These are phyloP conservation scores for Irpex rosettiformis DNA, from an alignment of 1,284 basidiomycete genomes.

Conservation along the genomic window DNA sequence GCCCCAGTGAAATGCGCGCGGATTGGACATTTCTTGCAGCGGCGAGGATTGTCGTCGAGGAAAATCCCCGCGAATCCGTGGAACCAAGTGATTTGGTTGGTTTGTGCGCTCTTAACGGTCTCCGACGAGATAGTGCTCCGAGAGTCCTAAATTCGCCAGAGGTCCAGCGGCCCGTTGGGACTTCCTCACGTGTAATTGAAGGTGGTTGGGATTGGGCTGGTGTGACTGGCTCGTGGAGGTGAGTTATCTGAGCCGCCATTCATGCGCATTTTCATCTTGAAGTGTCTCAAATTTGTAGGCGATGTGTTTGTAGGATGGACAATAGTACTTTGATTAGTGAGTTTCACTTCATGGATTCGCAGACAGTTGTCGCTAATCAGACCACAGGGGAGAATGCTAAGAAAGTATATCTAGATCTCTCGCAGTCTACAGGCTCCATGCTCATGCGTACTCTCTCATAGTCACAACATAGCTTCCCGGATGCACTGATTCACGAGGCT, in stretches of 20 bases:
- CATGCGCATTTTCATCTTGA: too few species aligned
- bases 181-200: conserved; percentile 15
- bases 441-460: conserved; percentile 7
- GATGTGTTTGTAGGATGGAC: conserved; percentile 57
- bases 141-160: conserved; percentile 16
- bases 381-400: neutral
- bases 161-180: neutral
- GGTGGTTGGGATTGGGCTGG: conserved; percentile 59
- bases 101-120: conserved; percentile 40
- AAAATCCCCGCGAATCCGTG: conserved; percentile 22
- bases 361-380: neutral
- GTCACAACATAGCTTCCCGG: conserved; percentile 26
- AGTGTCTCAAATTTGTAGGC: too few species aligned
- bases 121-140: conserved; percentile 43
- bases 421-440: neutral
- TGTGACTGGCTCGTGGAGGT: conserved; percentile 52
- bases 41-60: conserved; percentile 26
- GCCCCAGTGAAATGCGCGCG: conserved; percentile 16
- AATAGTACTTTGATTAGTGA: conserved; percentile 50
- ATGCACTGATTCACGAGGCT: conserved; percentile 39
- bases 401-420: neutral
- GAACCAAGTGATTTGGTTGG: conserved; percentile 29
- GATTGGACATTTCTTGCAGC: conserved; percentile 30
- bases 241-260: conserved; percentile 15
- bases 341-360: conserved; percentile 17